A percentile compares a stretch with the other conserved stretches of the same genome.
phyloP scores from a whole-genome alignment of 306 rosid genomes.

The Gynostemma pentaphyllum region DNA sequence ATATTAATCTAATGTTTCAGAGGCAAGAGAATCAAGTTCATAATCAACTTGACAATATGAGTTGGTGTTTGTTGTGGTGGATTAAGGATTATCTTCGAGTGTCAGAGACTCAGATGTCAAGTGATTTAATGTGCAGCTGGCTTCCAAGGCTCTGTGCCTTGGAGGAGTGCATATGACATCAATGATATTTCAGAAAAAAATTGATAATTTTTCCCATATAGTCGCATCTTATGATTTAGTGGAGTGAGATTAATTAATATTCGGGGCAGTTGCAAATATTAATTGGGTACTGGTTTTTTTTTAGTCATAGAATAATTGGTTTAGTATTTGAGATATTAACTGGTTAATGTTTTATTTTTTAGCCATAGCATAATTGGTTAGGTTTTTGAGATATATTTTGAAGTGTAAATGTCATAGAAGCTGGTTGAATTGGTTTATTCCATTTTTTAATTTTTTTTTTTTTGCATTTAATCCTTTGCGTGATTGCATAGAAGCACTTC shows the following conservation, averaged over 20 bases:
- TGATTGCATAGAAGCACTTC: not conserved
- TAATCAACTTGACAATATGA: not conserved
- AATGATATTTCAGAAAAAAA: not conserved
- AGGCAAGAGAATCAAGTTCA: not conserved
- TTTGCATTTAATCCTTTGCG: not conserved
- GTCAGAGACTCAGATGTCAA: constrained; percentile 3
- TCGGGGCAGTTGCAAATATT: no score
- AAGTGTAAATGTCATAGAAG: not conserved
- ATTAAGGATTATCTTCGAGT: not conserved
- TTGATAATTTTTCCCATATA: not conserved
- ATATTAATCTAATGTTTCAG: not conserved
- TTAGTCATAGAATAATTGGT: not conserved
- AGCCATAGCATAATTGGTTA: not conserved
- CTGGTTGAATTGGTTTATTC: not conserved
- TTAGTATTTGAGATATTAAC: not conserved
- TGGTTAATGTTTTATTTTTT: not conserved
- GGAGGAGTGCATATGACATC: not conserved
- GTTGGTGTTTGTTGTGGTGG: not conserved
- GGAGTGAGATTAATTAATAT: not conserved
- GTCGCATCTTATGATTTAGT: not conserved
- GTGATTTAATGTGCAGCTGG: not conserved
- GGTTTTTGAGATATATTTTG: not conserved
- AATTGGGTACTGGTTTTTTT: not conserved
- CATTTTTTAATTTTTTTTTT: no score
- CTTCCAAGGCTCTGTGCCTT: not conserved